Base-by-base conservation (phyloP, 495 filamentous ascomycete species). In the Opeltia flavorubescens region DNA sequence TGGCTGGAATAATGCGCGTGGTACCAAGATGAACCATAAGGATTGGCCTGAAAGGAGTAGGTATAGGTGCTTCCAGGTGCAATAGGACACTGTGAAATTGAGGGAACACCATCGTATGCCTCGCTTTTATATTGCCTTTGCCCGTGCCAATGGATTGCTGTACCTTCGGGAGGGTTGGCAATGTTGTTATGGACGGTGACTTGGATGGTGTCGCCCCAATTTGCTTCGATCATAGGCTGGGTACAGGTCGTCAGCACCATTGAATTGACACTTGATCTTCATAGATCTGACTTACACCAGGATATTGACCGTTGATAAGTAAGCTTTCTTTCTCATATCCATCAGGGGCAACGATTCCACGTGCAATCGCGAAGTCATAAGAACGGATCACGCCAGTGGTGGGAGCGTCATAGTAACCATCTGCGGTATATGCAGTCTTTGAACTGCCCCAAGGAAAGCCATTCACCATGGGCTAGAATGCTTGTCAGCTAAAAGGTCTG, bases 161-260 rank as follows among this genome's bases (percentile, higher is more conserved):
- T 68, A 7, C 68, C 66, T 41, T 70, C 64, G 29, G n/a, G n/a
- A n/a, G 55, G 56, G 9, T 42, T 63, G 29, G 36, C 35, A 1
- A 65, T 51, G 26, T 24, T 63, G 57, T 83, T 84, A 20, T 61
- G 67, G 18, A 83, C 74, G 27, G 62, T 71, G 23, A 84, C 60
- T 25, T 73, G 47, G 35, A 83, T 62, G 30, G 53, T 71, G 50
- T 82, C 77, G 13, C 77, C 77, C 71, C 75, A 77, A 49, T 81
- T 62, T 15, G 75, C 77, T 24, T 67, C 59, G 45, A 84, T 67
- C 12, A 68, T 74, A 11, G 80, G 80, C 47, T 53, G n/a, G 2
- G 5, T 5, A n/a, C 5, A 23, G 33, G 38, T 21, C 38, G 34
- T 25, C 6, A 44, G 18, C 6, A 17, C 4, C 7, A 15, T 2